Evolutionary conservation across 2,329 filamentous ascomycete species (phyloP).

Genomic region (Curvularia hawaiiensis): DNA sequence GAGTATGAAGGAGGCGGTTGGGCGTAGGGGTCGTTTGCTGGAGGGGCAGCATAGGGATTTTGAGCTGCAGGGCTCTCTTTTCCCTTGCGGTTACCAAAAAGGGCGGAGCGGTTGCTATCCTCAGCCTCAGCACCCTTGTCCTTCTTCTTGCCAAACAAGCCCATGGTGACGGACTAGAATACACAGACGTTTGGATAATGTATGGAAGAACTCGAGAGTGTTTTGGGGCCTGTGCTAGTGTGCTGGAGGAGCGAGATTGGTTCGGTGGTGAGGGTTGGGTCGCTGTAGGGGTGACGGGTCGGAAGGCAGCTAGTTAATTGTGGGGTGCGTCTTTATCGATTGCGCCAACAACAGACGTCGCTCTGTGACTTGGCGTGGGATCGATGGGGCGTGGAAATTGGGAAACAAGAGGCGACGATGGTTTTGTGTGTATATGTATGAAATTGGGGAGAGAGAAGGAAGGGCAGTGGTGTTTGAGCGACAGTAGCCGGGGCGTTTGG

Average conservation of each 20-base stretch:
- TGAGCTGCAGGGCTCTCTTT: constrained; percentile 57
- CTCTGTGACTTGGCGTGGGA: background rate
- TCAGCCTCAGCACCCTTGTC: constrained; percentile 58
- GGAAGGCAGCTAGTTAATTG: constrained; percentile 19
- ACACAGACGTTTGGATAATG: background rate
- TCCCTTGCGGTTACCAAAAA: constrained; percentile 61
- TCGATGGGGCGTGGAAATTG: background rate
- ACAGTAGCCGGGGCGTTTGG: constrained; percentile 23
- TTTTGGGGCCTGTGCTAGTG: background rate
- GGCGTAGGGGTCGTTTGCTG: constrained; percentile 59
- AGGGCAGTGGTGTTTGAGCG: constrained; percentile 26
- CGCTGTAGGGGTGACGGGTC: constrained; percentile 1
- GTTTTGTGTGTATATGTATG: constrained; percentile 18
- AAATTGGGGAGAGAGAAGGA: constrained; percentile 13
- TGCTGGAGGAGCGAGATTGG: background rate
- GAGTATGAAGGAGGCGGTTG: constrained; percentile 48
- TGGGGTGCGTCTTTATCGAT: constrained; percentile 26
- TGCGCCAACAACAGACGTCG: constrained; percentile 2
- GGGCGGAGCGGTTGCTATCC: constrained; percentile 60
- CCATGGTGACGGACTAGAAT: constrained; percentile 40
- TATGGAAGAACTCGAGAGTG: background rate
- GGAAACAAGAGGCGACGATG: background rate
- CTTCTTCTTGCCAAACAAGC: constrained; percentile 61
- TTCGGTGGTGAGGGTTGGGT: background rate
- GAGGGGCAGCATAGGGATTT: constrained; percentile 54